Evolutionary conservation across 1,284 basidiomycete genomes (phyloP).

Genomic region (Chiua sp.): DNA sequence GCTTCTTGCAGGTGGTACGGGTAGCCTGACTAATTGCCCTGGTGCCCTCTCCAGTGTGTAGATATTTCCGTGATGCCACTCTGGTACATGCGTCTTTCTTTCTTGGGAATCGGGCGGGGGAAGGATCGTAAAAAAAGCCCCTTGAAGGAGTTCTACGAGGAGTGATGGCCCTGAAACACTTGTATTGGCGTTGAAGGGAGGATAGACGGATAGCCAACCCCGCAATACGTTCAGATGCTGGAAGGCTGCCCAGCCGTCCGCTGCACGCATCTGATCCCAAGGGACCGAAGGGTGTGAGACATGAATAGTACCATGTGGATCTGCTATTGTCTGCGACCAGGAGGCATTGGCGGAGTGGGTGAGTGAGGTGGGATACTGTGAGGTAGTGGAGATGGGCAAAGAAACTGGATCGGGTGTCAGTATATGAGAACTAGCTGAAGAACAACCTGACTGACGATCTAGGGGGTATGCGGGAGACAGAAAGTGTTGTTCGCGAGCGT

Average conservation of each 20-base stretch:
- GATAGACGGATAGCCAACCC: slow-evolving; percentile 60
- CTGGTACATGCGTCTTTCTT: slow-evolving; percentile 40
- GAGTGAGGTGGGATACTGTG: slow-evolving; percentile 58
- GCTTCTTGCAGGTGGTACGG: slow-evolving; percentile 46
- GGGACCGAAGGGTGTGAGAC: slow-evolving; percentile 64
- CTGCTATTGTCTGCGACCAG: slow-evolving; percentile 54
- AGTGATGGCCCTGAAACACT: slow-evolving; percentile 41
- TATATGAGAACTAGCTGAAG: neutral
- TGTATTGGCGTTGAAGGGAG: slow-evolving; percentile 38
- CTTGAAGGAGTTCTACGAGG: slow-evolving; percentile 57
- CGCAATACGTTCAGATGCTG: slow-evolving; percentile 77
- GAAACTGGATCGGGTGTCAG: slow-evolving; percentile 19
- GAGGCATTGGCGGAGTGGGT: slow-evolving; percentile 52
- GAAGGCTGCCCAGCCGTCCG: slow-evolving; percentile 83
- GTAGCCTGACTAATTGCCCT: slow-evolving; percentile 55
- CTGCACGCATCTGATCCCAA: slow-evolving; percentile 69
- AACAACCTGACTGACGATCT: slow-evolving; percentile 48
- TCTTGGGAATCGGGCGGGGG: slow-evolving; percentile 40
- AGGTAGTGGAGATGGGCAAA: slow-evolving; percentile 18
- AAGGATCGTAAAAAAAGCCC: slow-evolving; percentile 70
- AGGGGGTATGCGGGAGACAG: slow-evolving; percentile 77
- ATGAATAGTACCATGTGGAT: slow-evolving; percentile 51
- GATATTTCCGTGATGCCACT: slow-evolving; percentile 80
- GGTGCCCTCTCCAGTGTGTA: slow-evolving; percentile 62
- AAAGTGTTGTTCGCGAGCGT: slow-evolving; percentile 81